These are phyloP conservation scores for Nicotiana obtusifolia DNA, from an alignment of 257 asterid genomes.

Conservation along the genomic window DNA sequence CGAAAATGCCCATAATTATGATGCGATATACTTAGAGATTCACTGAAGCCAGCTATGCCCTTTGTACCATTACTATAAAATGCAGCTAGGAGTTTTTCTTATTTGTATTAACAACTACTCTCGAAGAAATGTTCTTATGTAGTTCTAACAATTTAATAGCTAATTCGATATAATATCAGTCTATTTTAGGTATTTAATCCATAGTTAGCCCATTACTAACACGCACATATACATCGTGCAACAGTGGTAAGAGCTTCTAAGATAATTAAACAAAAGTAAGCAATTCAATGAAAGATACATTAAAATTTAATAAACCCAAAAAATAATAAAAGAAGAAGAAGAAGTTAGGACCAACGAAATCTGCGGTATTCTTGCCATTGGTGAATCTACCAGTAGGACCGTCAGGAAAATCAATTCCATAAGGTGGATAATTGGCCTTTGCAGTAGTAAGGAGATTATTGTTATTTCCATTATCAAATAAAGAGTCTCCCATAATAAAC, in stretches of 20 bases:
- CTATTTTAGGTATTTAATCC: neutral
- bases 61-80: neutral
- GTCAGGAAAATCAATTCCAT: conserved; percentile 46
- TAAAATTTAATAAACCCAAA: neutral
- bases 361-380: conserved; percentile 34
- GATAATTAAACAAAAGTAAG: neutral
- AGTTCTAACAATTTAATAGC: neutral
- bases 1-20: neutral
- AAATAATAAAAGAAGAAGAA: neutral
- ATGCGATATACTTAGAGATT: neutral
- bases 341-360: conserved; percentile 28
- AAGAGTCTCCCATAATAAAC: conserved; percentile 47
- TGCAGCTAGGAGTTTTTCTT: neutral
- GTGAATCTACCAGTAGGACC: conserved; percentile 54
- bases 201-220: neutral
- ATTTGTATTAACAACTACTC: neutral
- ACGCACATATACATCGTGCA: neutral
- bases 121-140: neutral
- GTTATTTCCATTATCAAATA: conserved; percentile 54
- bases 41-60: neutral
- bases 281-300: neutral
- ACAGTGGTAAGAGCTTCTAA: neutral
- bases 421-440: conserved; percentile 46
- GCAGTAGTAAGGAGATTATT: conserved; percentile 30
- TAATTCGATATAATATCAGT: neutral